These are phyloP conservation scores for Tricholoma saponaceum DNA, from an alignment of 768 basidiomycete species.

Conservation along the genomic window DNA sequence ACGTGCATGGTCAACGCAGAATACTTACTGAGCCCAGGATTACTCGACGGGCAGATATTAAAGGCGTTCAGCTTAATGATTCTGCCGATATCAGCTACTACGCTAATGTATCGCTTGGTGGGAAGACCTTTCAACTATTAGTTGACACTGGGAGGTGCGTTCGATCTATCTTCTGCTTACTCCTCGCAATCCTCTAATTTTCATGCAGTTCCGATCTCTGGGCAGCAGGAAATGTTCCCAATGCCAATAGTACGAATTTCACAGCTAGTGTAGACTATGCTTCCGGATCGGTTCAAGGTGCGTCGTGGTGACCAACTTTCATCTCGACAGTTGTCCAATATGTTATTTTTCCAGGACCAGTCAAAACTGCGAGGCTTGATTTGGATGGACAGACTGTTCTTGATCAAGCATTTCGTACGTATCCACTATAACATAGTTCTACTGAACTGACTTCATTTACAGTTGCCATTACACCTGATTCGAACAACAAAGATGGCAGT, in stretches of 20 bases:
- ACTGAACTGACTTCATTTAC: slow-evolving; percentile 1
- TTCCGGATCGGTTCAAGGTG: slow-evolving; percentile 48
- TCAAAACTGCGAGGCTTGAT: slow-evolving; percentile 39
- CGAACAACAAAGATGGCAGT: slow-evolving; percentile 24
- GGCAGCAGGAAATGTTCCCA: slow-evolving; percentile 43
- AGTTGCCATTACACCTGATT: slow-evolving; percentile 38
- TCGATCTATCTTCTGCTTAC: neutral
- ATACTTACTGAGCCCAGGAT: neutral
- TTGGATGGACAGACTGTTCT: slow-evolving; percentile 41
- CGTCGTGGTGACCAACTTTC: neutral
- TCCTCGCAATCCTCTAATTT: neutral
- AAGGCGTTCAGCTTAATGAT: slow-evolving; percentile 26
- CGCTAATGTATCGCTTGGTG: slow-evolving; percentile 33
- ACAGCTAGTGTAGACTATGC: slow-evolving; percentile 47
- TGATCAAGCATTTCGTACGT: slow-evolving; percentile 46
- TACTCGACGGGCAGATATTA: slow-evolving; percentile 6
- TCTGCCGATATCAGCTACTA: slow-evolving; percentile 36
- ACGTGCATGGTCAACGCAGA: slow-evolving; percentile 16
- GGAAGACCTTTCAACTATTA: slow-evolving; percentile 31
- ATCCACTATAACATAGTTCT: slow-evolving; percentile 9
- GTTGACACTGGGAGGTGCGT: slow-evolving; percentile 47
- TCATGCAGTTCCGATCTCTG: slow-evolving; percentile 57
- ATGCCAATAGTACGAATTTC: slow-evolving; percentile 33
- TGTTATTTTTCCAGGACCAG: slow-evolving; percentile 28
- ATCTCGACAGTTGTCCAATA: neutral